Conservation (phyloP, 2,329 filamentous ascomycete species). For the Neonectria punicea region DNA sequence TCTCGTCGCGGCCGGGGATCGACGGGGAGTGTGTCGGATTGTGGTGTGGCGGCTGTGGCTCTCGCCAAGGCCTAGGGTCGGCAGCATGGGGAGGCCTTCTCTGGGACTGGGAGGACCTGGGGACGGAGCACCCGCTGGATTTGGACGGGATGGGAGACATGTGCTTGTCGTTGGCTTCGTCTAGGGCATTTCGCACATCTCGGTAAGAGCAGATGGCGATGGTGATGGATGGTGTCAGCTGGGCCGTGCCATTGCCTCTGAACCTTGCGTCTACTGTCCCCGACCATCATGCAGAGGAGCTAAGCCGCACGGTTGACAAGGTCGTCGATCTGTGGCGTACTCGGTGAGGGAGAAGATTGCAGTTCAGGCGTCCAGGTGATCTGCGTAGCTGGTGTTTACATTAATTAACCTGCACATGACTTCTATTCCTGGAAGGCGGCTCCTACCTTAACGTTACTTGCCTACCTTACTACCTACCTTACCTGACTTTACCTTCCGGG, state of each 20-base stretch:
- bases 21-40: constrained; percentile 36
- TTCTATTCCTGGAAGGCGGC: constrained; percentile 15
- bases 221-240: constrained; percentile 4
- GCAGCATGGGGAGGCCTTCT: constrained; percentile 11
- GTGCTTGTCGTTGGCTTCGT: not conserved
- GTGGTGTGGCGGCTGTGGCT: constrained; percentile 44
- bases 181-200: not conserved
- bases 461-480: not conserved
- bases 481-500: not conserved
- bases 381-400: not conserved
- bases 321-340: not conserved
- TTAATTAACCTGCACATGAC: not conserved
- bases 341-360: not conserved
- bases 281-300: not conserved
- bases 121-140: constrained; percentile 15
- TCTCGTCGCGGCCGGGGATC: constrained; percentile 36
- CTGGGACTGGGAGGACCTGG: not conserved
- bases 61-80: constrained; percentile 9
- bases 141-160: constrained; percentile 6
- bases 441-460: not conserved
- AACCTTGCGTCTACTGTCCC: not conserved
- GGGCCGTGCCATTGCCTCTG: constrained; percentile 14
- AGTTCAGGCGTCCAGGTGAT: not conserved
- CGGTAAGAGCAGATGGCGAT: constrained; percentile 11
- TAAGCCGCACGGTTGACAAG: not conserved